Conservation (phyloP, 202 grass and related monocot genomes). For the Hordeum pubiflorum region DNA sequence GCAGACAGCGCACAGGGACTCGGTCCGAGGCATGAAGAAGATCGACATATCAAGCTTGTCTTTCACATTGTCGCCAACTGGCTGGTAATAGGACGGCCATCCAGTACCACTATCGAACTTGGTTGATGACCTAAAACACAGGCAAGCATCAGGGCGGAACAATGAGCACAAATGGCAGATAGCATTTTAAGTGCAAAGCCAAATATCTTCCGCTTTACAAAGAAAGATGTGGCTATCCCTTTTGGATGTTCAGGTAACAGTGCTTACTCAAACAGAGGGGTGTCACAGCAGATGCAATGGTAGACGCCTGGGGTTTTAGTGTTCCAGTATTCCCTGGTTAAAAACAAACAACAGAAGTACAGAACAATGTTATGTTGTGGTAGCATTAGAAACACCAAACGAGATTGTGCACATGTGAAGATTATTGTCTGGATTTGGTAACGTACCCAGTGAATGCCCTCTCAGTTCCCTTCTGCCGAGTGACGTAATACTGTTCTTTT, state of each 20-base stretch:
- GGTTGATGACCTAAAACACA: conserved; percentile 54
- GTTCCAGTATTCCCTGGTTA: conserved; percentile 76
- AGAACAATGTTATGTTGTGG: conserved; percentile 1
- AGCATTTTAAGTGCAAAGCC: neutral
- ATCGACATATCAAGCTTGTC: conserved; percentile 76
- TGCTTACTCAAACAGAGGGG: conserved; percentile 80
- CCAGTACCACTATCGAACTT: conserved; percentile 92
- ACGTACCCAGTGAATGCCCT: conserved; percentile 83
- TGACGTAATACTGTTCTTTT: conserved; percentile 65
- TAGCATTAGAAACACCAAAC: neutral
- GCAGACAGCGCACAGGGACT: conserved; percentile 63
- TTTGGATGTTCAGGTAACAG: neutral
- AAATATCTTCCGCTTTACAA: neutral
- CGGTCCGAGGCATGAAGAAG: conserved; percentile 77
- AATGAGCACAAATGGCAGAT: neutral
- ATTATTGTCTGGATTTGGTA: conserved; percentile 12
- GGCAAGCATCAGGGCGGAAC: neutral
- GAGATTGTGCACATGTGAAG: neutral
- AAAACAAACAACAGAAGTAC: conserved; percentile 5
- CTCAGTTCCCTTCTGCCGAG: conserved; percentile 79
- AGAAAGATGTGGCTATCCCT: neutral
- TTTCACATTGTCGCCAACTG: conserved; percentile 64
- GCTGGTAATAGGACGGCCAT: conserved; percentile 80
- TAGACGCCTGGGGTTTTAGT: conserved; percentile 62
- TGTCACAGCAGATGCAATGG: conserved; percentile 71